phyloP scores from a whole-genome alignment of 148 eudicot genomes.

The Pharnaceum exiguum region DNA sequence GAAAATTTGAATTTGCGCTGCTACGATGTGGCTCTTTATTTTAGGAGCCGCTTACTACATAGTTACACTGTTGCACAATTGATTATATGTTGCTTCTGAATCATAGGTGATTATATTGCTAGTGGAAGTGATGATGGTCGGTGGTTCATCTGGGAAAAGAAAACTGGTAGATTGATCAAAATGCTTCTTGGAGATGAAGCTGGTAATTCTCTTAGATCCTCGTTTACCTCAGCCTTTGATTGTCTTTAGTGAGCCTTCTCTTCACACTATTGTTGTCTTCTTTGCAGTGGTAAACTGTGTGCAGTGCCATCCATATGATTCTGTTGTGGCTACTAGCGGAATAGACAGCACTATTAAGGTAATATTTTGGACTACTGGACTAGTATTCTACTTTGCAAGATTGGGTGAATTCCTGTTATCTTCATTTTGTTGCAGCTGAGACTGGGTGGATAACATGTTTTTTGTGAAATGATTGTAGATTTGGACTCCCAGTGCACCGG shows the following conservation, averaged over 20 bases:
- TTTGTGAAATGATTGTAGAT: slow-evolving; percentile 38
- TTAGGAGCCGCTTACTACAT: neutral
- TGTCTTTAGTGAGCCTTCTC: neutral
- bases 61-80: neutral
- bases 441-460: neutral
- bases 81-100: neutral
- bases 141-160: slow-evolving; percentile 99
- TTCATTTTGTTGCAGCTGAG: neutral
- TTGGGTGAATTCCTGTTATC: neutral
- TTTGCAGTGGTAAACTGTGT: slow-evolving; percentile 88
- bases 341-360: slow-evolving; percentile 95
- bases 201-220: slow-evolving; percentile 40
- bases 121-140: slow-evolving; percentile 99
- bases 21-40: neutral
- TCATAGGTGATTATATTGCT: slow-evolving; percentile 85
- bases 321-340: slow-evolving; percentile 91
- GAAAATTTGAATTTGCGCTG: neutral
- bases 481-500: slow-evolving; percentile 82
- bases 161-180: slow-evolving; percentile 79
- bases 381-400: too few relatives aligned
- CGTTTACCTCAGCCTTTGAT: neutral
- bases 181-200: slow-evolving; percentile 86
- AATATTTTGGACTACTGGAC: slow-evolving; percentile 4
- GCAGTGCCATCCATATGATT: slow-evolving; percentile 92
- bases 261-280: too few relatives aligned